phyloP scores from a whole-genome alignment of 2,329 filamentous ascomycete species.

The Coniochaeta prunicola region DNA sequence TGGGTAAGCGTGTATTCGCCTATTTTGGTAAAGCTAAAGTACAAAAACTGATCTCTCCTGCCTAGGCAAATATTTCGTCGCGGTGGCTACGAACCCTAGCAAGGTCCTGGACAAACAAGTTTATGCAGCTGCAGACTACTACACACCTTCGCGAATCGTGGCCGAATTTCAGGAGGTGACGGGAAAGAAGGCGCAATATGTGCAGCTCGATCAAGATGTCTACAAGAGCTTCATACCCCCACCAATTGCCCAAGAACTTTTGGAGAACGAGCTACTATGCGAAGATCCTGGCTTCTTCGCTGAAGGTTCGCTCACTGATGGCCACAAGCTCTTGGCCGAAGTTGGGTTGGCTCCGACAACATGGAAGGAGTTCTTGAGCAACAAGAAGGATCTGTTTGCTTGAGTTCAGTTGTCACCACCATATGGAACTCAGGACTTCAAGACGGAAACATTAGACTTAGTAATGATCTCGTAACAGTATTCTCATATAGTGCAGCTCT shows the following conservation, averaged over 20 bases:
- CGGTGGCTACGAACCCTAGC: slow-evolving; percentile 12
- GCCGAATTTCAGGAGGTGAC: slow-evolving; percentile 17
- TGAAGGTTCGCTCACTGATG: slow-evolving; percentile 9
- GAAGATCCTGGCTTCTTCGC: slow-evolving; percentile 33
- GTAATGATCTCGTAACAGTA: too few relatives aligned
- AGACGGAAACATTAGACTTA: too few relatives aligned
- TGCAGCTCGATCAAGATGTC: slow-evolving; percentile 22
- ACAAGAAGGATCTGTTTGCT: background rate
- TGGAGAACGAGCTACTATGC: slow-evolving; percentile 35
- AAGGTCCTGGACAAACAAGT: slow-evolving; percentile 23
- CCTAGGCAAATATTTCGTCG: slow-evolving; percentile 9
- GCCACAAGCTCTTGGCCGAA: background rate
- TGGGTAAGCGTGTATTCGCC: slow-evolving; percentile 12
- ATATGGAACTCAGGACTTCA: too few relatives aligned
- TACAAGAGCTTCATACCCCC: slow-evolving; percentile 26
- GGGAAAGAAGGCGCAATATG: slow-evolving; percentile 13
- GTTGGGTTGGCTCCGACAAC: background rate
- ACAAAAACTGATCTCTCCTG: background rate
- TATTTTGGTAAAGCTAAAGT: background rate
- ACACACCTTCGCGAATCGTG: slow-evolving; percentile 22
- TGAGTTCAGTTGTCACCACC: too few relatives aligned
- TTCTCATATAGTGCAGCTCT: too few relatives aligned
- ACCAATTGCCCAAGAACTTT: slow-evolving; percentile 25
- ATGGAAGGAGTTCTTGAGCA: background rate
- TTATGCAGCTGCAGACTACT: slow-evolving; percentile 28